Evolutionary conservation across 208 protist species (phyloP).

Genomic region (Leishmania arabica): DNA sequence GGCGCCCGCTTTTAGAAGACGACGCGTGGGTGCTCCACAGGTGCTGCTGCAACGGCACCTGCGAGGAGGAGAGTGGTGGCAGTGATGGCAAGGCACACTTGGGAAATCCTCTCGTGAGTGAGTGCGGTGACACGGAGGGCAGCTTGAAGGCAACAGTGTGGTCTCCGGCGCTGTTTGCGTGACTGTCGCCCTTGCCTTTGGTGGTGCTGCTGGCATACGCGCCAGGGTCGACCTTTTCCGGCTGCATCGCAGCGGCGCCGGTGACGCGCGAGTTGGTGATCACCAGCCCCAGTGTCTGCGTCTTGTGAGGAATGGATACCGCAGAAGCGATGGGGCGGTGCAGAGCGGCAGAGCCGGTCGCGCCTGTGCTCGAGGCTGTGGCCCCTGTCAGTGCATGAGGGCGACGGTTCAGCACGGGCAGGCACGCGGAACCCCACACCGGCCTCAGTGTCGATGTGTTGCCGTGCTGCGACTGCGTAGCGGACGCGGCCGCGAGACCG

Average conservation of each 20-base stretch:
- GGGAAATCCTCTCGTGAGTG: not conserved
- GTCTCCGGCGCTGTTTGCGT: not conserved
- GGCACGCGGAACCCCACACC: not conserved
- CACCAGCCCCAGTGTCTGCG: not conserved
- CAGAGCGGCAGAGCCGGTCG: not conserved
- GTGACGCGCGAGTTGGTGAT: constrained; percentile 2
- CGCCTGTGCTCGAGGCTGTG: not conserved
- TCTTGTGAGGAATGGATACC: not conserved
- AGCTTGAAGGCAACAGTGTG: not conserved
- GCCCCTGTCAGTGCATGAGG: not conserved
- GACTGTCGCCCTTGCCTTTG: not conserved
- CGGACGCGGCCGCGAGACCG: not conserved
- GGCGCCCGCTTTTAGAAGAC: not conserved
- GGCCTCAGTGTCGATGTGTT: not conserved
- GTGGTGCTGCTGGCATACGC: not conserved
- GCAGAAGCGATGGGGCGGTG: not conserved
- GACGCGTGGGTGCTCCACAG: not conserved
- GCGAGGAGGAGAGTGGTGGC: not conserved
- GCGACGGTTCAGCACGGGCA: not conserved
- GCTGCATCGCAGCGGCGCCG: not conserved
- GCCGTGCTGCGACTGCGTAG: not conserved
- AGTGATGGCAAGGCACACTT: not conserved
- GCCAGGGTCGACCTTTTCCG: not conserved
- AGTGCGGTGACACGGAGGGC: not conserved
- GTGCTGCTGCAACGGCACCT: not conserved